Evolutionary conservation across 148 eudicot genomes (phyloP).

Genomic region (Polygonum maritimum): DNA sequence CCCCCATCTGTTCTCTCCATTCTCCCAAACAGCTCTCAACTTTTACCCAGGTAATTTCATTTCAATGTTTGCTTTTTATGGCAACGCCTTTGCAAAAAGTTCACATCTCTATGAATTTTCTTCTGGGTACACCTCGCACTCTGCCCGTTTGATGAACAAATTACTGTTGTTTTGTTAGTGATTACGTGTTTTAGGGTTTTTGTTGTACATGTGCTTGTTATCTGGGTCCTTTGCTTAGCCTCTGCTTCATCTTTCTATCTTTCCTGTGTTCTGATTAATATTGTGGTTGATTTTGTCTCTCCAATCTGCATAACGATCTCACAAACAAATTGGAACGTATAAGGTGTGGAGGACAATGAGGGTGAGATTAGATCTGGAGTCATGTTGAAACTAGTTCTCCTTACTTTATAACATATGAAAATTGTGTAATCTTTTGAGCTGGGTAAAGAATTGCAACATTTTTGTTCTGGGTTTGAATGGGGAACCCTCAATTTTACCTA

Average conservation of each 20-base stretch:
- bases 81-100: neutral
- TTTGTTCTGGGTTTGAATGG: neutral
- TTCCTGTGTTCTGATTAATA: neutral
- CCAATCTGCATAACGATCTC: neutral
- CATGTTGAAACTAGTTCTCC: neutral
- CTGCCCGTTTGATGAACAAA: neutral
- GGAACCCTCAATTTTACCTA: neutral
- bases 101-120: neutral
- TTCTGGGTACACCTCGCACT: neutral
- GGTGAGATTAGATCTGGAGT: neutral
- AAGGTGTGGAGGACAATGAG: neutral
- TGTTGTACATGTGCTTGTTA: neutral
- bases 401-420: neutral
- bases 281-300: neutral
- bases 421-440: neutral
- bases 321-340: neutral
- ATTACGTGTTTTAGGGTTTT: neutral
- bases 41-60: conserved; percentile 1
- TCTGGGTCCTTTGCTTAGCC: neutral
- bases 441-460: neutral
- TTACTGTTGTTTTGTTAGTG: neutral
- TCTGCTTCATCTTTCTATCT: neutral
- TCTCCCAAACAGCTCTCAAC: neutral
- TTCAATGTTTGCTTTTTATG: neutral
- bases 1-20: neutral